Evolutionary conservation across 2,329 filamentous ascomycete species (phyloP).

Genomic region (Orbilia blumenaviensis): DNA sequence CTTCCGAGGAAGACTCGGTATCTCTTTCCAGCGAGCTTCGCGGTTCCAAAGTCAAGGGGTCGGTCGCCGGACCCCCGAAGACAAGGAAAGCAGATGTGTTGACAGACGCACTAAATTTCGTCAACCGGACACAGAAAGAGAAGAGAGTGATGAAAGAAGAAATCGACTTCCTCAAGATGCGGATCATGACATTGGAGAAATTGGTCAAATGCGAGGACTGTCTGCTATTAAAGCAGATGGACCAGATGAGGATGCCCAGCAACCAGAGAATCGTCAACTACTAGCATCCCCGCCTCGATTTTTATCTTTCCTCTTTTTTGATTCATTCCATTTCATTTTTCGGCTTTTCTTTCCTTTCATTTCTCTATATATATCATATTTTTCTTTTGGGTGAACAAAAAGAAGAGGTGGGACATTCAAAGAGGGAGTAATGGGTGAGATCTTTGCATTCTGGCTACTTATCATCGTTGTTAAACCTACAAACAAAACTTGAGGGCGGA

Average conservation of each 20-base stretch:
- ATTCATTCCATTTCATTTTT: conserved; percentile 2
- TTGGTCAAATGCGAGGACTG: conserved; percentile 52
- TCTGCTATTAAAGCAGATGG: conserved; percentile 51
- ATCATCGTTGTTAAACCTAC: conserved; percentile 31
- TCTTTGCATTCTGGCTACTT: conserved; percentile 44
- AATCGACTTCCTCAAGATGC: conserved; percentile 53
- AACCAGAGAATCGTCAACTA: conserved; percentile 46
- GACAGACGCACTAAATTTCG: conserved; percentile 52
- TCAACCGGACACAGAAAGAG: conserved; percentile 52
- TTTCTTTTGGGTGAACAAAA: conserved; percentile 7
- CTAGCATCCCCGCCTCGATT: conserved; percentile 15
- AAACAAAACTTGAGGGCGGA: conserved; percentile 39
- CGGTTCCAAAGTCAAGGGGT: conserved; percentile 40
- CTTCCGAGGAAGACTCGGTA: conserved; percentile 48
- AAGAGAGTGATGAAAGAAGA: conserved; percentile 54
- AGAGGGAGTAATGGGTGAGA: conserved; percentile 52
- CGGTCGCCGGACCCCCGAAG: conserved; percentile 38
- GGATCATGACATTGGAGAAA: conserved; percentile 53
- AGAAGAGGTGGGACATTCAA: conserved; percentile 44
- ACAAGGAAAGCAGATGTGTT: conserved; percentile 53
- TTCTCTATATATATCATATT: conserved; percentile 26
- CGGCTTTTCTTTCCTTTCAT: background rate
- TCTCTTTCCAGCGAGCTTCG: conserved; percentile 51
- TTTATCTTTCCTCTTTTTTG: conserved; percentile 10
- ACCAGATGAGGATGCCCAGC: conserved; percentile 53